Base-by-base conservation (phyloP, 495 filamentous ascomycete species). In the Margaritispora aquatica region DNA sequence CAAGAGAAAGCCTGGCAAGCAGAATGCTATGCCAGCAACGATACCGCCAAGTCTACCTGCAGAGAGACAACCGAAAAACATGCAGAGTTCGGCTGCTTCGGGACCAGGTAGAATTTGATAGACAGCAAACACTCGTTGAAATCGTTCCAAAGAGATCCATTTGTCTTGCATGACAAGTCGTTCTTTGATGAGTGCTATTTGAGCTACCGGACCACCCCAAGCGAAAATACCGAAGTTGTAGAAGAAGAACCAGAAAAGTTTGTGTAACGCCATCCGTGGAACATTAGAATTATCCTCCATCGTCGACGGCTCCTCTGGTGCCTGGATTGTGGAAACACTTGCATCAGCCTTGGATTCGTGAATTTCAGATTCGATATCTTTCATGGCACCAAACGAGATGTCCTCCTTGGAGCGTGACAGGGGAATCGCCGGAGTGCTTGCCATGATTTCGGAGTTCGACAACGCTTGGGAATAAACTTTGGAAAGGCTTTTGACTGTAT, bases 161-260 rank as follows among this genome's bases (percentile, higher is more conserved):
- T 71, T 59, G 2, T 73, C 71, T 61, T 71, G 23, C 1, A 71
- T 61, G 1, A 73, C 71, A 13, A 73, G 62, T 11, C 56, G 64
- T 44, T 73, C 69, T 60, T 73, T 73, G 34, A 73, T 71, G 2
- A 73, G 50, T 7, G 66, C 67, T 31, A 73, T 73, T 54, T 73
- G 71, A 8, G 69, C 71, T n/a, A 73, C 71, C 1, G 71, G 68
- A n/a, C 71, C 69, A 9, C 71, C 71, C 71, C 71, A 73, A 20
- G 71, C 69, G 54, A 73, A 73, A 47, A 70, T 61, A 20, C 71
- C 69, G 55, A 73, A 73, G 55, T 71, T 70, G 48, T 66, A 69
- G 60, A 73, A 73, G 62, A 73, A 73, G 49, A 67, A 71, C 69
- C 71, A 73, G 38, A 73, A 73, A 8, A 73, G 65, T 22, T 51